These are phyloP conservation scores for Auriscalpium vulgare DNA, from an alignment of 768 basidiomycete species.

Conservation along the genomic window DNA sequence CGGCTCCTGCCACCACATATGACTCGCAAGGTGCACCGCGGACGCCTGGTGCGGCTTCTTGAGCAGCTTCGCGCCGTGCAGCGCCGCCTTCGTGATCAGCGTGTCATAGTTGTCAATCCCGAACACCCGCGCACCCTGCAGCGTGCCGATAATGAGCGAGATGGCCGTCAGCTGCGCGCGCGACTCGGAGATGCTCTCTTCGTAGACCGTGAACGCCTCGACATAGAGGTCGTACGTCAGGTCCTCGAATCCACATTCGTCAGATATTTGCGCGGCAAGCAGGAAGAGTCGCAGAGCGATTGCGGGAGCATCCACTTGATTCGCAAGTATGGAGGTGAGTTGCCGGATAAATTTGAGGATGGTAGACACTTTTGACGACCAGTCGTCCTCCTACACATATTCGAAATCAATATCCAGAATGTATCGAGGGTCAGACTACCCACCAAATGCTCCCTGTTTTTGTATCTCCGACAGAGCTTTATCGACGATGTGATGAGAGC, in stretches of 20 bases:
- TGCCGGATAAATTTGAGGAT: constrained; percentile 95
- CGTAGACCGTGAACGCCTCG: constrained; percentile 96
- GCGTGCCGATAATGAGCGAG: constrained; percentile 84
- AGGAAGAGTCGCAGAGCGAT: constrained; percentile 93
- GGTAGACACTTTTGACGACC: constrained; percentile 76
- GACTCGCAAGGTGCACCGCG: constrained; percentile 90
- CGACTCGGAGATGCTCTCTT: constrained; percentile 94
- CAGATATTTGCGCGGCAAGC: constrained; percentile 89
- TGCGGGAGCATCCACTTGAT: constrained; percentile 87
- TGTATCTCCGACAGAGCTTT: constrained; percentile 88
- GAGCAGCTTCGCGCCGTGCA: constrained; percentile 91
- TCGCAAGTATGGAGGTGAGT: constrained; percentile 86
- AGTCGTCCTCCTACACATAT: constrained; percentile 62
- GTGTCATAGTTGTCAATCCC: constrained; percentile 95
- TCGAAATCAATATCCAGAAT: not conserved
- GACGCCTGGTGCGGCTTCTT: constrained; percentile 98
- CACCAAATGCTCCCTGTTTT: constrained; percentile 68
- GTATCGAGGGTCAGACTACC: constrained; percentile 11
- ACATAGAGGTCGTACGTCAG: constrained; percentile 97
- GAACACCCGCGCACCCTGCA: constrained; percentile 88
- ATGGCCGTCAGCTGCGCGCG: constrained; percentile 97
- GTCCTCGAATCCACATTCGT: constrained; percentile 93
- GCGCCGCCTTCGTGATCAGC: constrained; percentile 94
- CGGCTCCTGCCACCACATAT: constrained; percentile 94
- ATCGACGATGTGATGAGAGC: constrained; percentile 91